These are phyloP conservation scores for Quercus tomentella DNA, from an alignment of 331 rosid genomes.

Conservation along the genomic window DNA sequence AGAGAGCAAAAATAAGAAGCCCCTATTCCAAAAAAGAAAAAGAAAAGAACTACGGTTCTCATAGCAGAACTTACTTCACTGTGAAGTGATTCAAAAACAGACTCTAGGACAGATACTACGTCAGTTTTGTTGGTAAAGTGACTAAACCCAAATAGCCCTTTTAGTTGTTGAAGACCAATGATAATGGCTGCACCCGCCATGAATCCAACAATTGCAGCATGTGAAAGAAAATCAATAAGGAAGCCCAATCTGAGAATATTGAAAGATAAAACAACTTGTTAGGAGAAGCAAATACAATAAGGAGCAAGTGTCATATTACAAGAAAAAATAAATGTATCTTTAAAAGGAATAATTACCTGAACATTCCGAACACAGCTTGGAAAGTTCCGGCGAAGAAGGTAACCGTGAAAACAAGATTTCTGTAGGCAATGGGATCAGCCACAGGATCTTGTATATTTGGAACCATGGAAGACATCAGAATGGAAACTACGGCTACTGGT, in stretches of 20 bases:
- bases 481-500: constrained; percentile 48
- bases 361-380: constrained; percentile 39
- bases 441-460: constrained; percentile 27
- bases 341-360: constrained; percentile 15
- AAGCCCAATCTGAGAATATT: constrained; percentile 30
- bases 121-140: constrained; percentile 38
- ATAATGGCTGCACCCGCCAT: constrained; percentile 35
- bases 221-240: constrained; percentile 35
- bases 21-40: neutral
- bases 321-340: neutral
- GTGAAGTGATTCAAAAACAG: constrained; percentile 26
- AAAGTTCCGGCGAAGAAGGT: constrained; percentile 38
- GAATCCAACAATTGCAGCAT: constrained; percentile 37
- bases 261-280: neutral
- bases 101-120: constrained; percentile 32
- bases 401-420: constrained; percentile 27
- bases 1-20: neutral
- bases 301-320: neutral
- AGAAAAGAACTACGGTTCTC: neutral
- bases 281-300: neutral
- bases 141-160: constrained; percentile 38
- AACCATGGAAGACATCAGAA: constrained; percentile 48
- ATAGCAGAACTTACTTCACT: constrained; percentile 17
- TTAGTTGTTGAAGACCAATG: constrained; percentile 46
- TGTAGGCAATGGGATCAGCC: constrained; percentile 22